Conservation (phyloP, 139 green algal genomes). For the Micractinium sp. region DNA sequence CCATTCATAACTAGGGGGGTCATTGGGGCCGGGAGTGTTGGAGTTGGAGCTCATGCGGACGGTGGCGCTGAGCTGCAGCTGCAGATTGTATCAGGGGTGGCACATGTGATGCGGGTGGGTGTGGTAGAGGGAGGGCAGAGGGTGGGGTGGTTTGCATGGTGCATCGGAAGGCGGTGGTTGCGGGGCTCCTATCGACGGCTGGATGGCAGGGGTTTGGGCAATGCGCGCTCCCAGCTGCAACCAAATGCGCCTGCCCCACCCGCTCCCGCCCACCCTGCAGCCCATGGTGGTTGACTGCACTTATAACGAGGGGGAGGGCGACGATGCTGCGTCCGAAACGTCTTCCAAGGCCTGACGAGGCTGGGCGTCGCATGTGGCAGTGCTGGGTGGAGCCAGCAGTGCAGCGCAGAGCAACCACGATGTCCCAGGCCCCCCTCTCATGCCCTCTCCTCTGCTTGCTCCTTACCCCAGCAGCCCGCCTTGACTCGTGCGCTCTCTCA, state of each 20-base stretch:
- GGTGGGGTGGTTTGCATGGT: background rate
- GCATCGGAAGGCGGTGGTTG: background rate
- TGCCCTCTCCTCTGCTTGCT: background rate
- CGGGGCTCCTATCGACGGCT: background rate
- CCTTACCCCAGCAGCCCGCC: background rate
- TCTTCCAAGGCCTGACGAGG: background rate
- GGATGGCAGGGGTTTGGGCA: background rate
- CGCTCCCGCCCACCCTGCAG: background rate
- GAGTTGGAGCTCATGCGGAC: too few relatives aligned
- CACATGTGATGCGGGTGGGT: too few relatives aligned
- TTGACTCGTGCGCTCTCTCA: too few relatives aligned
- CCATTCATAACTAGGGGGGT: too few relatives aligned
- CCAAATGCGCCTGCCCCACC: background rate
- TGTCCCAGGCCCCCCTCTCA: too few relatives aligned
- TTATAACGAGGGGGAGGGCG: conserved; percentile 40
- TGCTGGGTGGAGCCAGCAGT: too few relatives aligned
- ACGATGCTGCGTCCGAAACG: background rate
- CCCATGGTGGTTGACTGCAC: conserved; percentile 71
- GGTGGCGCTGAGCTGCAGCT: too few relatives aligned
- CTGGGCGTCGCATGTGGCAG: too few relatives aligned
- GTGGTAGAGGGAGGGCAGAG: too few relatives aligned
- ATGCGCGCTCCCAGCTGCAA: background rate
- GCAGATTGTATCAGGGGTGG: too few relatives aligned
- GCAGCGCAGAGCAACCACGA: too few relatives aligned
- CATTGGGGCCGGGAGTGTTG: too few relatives aligned